Evolutionary conservation across 805 yeast genomes (phyloP).

Genomic region (Candida berthetii): DNA sequence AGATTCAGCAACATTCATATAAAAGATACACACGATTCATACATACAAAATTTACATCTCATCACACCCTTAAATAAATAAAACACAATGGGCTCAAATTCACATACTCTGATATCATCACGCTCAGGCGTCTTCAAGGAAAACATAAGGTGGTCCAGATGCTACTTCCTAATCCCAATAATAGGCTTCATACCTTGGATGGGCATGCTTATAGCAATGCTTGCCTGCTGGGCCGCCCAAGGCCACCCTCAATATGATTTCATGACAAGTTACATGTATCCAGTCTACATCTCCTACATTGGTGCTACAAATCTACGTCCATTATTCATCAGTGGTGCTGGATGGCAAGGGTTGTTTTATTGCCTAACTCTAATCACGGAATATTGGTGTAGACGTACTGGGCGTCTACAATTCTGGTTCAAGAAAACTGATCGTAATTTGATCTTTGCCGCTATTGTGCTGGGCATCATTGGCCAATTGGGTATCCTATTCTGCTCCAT

Average conservation of each 20-base stretch:
- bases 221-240: constrained; percentile 72
- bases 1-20: too few species aligned
- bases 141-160: background rate
- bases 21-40: too few species aligned
- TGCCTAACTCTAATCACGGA: constrained; percentile 60
- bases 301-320: constrained; percentile 88
- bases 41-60: too few species aligned
- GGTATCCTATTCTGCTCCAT: constrained; percentile 73
- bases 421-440: constrained; percentile 30
- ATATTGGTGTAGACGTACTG: constrained; percentile 49
- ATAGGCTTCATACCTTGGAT: constrained; percentile 72
- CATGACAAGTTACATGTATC: constrained; percentile 36
- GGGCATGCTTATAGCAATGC: constrained; percentile 82
- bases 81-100: background rate
- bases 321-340: constrained; percentile 72
- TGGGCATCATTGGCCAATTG: constrained; percentile 55
- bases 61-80: background rate
- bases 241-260: constrained; percentile 70
- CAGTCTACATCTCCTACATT: constrained; percentile 76
- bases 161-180: constrained; percentile 54
- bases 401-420: constrained; percentile 40
- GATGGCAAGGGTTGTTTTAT: constrained; percentile 71
- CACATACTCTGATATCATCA: background rate
- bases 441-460: constrained; percentile 32
- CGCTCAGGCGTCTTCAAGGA: background rate